Evolutionary conservation across 495 filamentous ascomycete species (phyloP).

Genomic region (Cryomyces antarcticus): DNA sequence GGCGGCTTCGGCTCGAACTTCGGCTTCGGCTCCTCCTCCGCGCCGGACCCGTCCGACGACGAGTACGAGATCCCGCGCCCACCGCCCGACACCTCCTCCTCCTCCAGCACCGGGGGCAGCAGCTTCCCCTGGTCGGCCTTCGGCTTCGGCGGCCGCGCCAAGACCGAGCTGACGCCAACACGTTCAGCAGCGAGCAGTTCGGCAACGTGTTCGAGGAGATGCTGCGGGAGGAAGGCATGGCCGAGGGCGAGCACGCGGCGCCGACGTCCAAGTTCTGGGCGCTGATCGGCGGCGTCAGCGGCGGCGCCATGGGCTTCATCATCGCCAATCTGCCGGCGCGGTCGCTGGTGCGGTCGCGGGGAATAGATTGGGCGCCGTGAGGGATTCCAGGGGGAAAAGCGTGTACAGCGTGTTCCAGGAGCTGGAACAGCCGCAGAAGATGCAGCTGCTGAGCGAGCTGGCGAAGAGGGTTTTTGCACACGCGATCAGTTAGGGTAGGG

Average conservation of each 20-base stretch:
- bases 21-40: slow-evolving; percentile 20
- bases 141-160: slow-evolving; percentile 27
- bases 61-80: slow-evolving; percentile 37
- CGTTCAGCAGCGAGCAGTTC: slow-evolving; percentile 55
- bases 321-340: slow-evolving; percentile 71
- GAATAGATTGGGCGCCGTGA: slow-evolving; percentile 67
- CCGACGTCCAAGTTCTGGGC: slow-evolving; percentile 70
- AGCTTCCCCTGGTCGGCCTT: slow-evolving; percentile 43
- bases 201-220: slow-evolving; percentile 92
- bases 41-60: slow-evolving; percentile 16
- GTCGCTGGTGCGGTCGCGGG: slow-evolving; percentile 84
- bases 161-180: slow-evolving; percentile 22
- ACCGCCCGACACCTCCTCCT: slow-evolving; percentile 1
- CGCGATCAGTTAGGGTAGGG: slow-evolving; percentile 14
- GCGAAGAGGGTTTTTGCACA: slow-evolving; percentile 23
- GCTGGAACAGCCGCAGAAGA: slow-evolving; percentile 58
- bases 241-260: slow-evolving; percentile 29
- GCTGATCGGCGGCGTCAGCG: slow-evolving; percentile 65
- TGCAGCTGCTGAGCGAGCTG: slow-evolving; percentile 34
- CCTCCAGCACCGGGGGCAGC: slow-evolving; percentile 5
- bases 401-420: slow-evolving; percentile 82
- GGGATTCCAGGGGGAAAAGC: slow-evolving; percentile 83
- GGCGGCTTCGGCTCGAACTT: slow-evolving; percentile 15
- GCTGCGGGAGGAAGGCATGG: slow-evolving; percentile 81
- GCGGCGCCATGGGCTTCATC: slow-evolving; percentile 85